These are phyloP conservation scores for Hypsizygus marmoreus DNA, from an alignment of 768 basidiomycete genomes.

Conservation along the genomic window DNA sequence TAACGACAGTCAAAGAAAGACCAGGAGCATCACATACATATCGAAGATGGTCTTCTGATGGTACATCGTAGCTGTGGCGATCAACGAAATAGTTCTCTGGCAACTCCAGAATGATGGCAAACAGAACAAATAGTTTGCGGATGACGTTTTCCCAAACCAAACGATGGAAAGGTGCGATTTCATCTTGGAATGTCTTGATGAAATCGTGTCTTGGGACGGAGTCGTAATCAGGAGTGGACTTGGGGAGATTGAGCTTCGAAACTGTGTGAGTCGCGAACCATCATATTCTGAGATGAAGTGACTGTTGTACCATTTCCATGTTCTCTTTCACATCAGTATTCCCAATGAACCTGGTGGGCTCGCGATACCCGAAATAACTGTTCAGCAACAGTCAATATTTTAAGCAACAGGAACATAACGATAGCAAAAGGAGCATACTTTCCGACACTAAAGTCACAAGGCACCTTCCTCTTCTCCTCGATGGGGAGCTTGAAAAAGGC, in stretches of 20 bases:
- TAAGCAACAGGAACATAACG: not conserved
- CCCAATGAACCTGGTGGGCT: conserved; percentile 33
- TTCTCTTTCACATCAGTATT: conserved; percentile 38
- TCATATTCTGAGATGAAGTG: not conserved
- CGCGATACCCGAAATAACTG: conserved; percentile 37
- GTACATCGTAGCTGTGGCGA: conserved; percentile 36
- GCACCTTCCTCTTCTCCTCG: conserved; percentile 33
- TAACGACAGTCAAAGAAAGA: not conserved
- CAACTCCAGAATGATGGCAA: conserved; percentile 45
- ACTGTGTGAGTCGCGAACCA: not conserved
- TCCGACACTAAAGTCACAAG: conserved; percentile 34
- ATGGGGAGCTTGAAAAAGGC: conserved; percentile 36
- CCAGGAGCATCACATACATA: conserved; percentile 19
- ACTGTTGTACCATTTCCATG: conserved; percentile 29
- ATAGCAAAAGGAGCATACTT: conserved; percentile 20
- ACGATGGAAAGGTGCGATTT: conserved; percentile 30
- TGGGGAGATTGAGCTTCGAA: conserved; percentile 34
- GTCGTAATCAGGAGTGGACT: conserved; percentile 24
- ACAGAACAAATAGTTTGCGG: conserved; percentile 29
- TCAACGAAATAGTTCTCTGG: conserved; percentile 48
- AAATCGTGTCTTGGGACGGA: conserved; percentile 23
- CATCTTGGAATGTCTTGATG: conserved; percentile 27
- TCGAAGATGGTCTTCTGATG: conserved; percentile 35
- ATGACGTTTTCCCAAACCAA: conserved; percentile 32
- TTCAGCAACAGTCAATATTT: not conserved